Evolutionary conservation across 805 yeast species (phyloP), one percentile per base, ranked within the genome.

Genomic region (Candida manassasensis): DNA sequence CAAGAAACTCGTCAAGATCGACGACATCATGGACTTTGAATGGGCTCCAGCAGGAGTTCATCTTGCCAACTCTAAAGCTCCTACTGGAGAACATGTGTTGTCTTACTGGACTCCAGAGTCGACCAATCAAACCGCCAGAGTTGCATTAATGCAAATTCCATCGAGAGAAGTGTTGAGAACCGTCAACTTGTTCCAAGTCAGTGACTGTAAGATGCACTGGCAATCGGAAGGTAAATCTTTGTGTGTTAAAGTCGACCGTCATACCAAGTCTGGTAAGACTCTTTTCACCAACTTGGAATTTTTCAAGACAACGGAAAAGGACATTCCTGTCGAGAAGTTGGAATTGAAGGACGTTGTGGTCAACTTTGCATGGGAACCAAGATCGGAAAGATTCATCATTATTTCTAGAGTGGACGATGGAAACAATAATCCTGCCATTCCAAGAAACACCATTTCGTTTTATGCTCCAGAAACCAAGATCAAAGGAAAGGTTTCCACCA

Each of bases 101-200:
- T 80, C 95, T 21, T 93, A 82, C 69, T 93, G 98, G 98, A 88
- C 96, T 31, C 99, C 99, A 37, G 99, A 93, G 68, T 67, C 79
- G 36, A 61, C 73, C 44, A 90, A 93, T 63, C 96, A 89, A 69
- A 84, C 96, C 29, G 97, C 98, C 19, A 83, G 95, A 61, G 97
- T 90, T 39, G 77, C 94, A 16, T 66, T 93, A 44, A 81, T 93
- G 79, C 87, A 85, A 52, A 75, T 89, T 36, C 95, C 96, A 40
- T 71, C 87, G 18, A 84, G 82, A 59, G 73, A 79, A 59, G 79
- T 88, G 31, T 62, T 93, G 42, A 84, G 97, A 75, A 84, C 96
- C 40, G 81, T 90, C 49, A 89, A 90, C 63, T 72, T 93, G 63
- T 88, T 93, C 73, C 96, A 93, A 67, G 98, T 93, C 34, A 76